These are phyloP conservation scores for Clavispora vitiphila DNA, from an alignment of 805 yeast species.

Conservation along the genomic window DNA sequence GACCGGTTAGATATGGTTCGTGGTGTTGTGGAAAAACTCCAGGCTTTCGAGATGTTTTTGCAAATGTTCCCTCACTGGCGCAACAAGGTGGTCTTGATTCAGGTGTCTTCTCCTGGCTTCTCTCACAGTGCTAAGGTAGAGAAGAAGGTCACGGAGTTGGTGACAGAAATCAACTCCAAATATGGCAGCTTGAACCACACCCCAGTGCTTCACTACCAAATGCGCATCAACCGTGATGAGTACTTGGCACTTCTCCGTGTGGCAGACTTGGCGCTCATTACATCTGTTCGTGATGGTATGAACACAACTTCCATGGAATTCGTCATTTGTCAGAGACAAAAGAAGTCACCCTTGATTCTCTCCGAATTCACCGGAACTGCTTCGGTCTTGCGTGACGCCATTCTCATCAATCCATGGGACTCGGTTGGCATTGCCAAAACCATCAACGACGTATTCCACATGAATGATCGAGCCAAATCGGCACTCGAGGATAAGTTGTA, in stretches of 20 bases:
- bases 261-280: constrained; percentile 86
- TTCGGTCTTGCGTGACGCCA: constrained; percentile 62
- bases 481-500: constrained; percentile 52
- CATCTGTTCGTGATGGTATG: constrained; percentile 93
- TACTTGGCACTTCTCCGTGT: constrained; percentile 81
- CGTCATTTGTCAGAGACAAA: constrained; percentile 77
- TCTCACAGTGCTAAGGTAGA: constrained; percentile 63
- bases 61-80: constrained; percentile 93
- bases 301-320: constrained; percentile 92
- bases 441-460: constrained; percentile 60
- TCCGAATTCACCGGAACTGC: constrained; percentile 94
- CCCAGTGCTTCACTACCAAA: constrained; percentile 91
- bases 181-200: constrained; percentile 78
- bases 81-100: constrained; percentile 80
- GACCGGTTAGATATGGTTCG: constrained; percentile 89
- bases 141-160: constrained; percentile 76
- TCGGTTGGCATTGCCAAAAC: constrained; percentile 86
- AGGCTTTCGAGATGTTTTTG: constrained; percentile 84
- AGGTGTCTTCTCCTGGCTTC: constrained; percentile 80
- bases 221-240: constrained; percentile 82
- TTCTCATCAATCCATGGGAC: constrained; percentile 96
- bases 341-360: constrained; percentile 71
- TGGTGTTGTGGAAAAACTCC: constrained; percentile 88
- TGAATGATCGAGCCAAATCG: constrained; percentile 45
- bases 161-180: constrained; percentile 75